Evolutionary conservation across 106 monocot genomes (phyloP).

Genomic region (Apostasia shenzhenica): DNA sequence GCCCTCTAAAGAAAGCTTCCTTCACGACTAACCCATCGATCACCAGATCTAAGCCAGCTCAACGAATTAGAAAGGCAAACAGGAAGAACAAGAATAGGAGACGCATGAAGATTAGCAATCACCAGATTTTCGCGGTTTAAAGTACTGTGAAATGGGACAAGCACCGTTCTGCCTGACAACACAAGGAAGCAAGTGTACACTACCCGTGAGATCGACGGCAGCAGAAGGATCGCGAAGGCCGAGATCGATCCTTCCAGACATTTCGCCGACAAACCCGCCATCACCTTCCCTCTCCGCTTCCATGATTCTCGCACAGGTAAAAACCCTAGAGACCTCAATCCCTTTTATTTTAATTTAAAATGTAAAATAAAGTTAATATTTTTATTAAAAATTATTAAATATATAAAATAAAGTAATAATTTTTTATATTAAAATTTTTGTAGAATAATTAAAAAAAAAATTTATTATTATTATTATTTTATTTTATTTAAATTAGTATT

Average conservation of each 20-base stretch:
- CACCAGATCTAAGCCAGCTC: constrained; percentile 24
- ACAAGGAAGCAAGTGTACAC: constrained; percentile 70
- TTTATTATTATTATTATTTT: too few species aligned
- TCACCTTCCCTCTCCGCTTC: not conserved
- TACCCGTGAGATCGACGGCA: constrained; percentile 34
- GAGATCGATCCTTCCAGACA: not conserved
- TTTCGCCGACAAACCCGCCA: not conserved
- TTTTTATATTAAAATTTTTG: too few species aligned
- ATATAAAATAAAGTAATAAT: too few species aligned
- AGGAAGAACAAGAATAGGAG: not conserved
- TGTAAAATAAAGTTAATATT: too few species aligned
- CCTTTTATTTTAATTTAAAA: too few species aligned
- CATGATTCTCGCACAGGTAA: too few species aligned
- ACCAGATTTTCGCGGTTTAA: constrained; percentile 59
- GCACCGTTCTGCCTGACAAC: constrained; percentile 54
- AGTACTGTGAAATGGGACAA: constrained; percentile 48
- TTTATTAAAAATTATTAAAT: too few species aligned
- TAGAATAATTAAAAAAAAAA: too few species aligned
- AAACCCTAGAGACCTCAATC: too few species aligned
- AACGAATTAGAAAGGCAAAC: not conserved
- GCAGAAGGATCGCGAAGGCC: not conserved
- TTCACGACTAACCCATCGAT: constrained; percentile 47
- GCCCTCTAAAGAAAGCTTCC: constrained; percentile 66
- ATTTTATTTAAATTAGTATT: too few species aligned
- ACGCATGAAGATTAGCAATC: not conserved